Base-by-base conservation (phyloP, 2,329 filamentous ascomycete genomes). In the Aspergillus amoenus region DNA sequence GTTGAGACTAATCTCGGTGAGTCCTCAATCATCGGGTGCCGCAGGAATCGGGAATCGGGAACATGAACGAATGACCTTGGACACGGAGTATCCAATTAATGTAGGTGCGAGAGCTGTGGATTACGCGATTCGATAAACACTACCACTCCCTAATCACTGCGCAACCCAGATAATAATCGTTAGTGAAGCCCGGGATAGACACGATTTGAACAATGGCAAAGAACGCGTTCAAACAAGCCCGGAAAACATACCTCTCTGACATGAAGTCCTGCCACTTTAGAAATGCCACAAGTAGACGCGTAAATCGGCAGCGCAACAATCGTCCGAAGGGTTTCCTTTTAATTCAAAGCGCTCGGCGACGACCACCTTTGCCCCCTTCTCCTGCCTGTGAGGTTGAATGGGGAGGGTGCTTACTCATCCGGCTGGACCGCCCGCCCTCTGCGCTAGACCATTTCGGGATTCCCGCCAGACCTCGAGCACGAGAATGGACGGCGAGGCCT, bases 321-420 rank as follows among this genome's bases (percentile, higher is more conserved):
- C 54, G 55, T 61, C 59, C 57, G 57, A 59, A 54, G 54, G 47
- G 46, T 58, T 61, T 62, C 63, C 40, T 67, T 70, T 62, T 64
- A 57, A 59, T 67, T 67, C 64, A 61, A 69, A 66, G 67, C 70
- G 60, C 48, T 60, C 66, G 66, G 67, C 62, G 61, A 64, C 64
- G 66, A 62, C 68, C 61, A 61, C 62, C 60, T 61, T 59, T 60
- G 58, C 59, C 67, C 68, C 71, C 66, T 71, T 73, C 65, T 65
- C 67, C 63, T 68, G 57, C 62, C 60, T 59, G 66, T 66, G 67
- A 68, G 69, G 71, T 74, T 70, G 71, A 71, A 66, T 69, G 65
- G 47, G 42, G 41, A 64, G 58, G 62, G 30, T 58, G 71, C 70
- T 74, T 70, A 74, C 66, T 74, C 68, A 74, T 63, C 63, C 24